Evolutionary conservation across 441 rosid species (phyloP).

Genomic region (Gossypium laxum): DNA sequence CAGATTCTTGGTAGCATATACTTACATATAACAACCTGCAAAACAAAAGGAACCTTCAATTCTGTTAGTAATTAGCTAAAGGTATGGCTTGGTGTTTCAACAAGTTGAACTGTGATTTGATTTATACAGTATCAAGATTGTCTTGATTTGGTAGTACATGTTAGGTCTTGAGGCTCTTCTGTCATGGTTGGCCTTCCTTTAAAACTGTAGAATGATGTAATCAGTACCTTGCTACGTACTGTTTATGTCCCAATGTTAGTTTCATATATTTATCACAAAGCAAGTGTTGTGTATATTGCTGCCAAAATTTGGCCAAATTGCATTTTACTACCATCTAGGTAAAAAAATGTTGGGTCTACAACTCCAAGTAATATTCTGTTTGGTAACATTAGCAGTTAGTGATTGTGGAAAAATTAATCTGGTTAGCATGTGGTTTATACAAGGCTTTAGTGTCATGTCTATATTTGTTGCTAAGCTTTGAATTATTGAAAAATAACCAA

Average conservation of each 20-base stretch:
- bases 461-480: too few relatives aligned
- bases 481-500: neutral
- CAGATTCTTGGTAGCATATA: constrained; percentile 6
- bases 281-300: neutral
- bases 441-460: neutral
- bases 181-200: constrained; percentile 1
- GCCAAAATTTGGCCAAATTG: neutral
- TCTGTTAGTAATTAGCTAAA: neutral
- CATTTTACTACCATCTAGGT: neutral
- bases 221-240: neutral
- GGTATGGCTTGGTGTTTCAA: neutral
- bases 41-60: neutral
- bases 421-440: neutral
- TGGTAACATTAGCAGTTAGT: neutral
- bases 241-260: neutral
- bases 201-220: neutral
- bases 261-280: neutral
- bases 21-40: neutral
- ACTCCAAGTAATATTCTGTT: neutral
- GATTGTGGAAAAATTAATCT: neutral
- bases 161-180: neutral
- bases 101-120: neutral
- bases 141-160: neutral
- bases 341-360: neutral
- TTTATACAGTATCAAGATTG: neutral